These are phyloP conservation scores for Penicillium sp. DNA, from an alignment of 2,329 filamentous ascomycete genomes.

Conservation along the genomic window DNA sequence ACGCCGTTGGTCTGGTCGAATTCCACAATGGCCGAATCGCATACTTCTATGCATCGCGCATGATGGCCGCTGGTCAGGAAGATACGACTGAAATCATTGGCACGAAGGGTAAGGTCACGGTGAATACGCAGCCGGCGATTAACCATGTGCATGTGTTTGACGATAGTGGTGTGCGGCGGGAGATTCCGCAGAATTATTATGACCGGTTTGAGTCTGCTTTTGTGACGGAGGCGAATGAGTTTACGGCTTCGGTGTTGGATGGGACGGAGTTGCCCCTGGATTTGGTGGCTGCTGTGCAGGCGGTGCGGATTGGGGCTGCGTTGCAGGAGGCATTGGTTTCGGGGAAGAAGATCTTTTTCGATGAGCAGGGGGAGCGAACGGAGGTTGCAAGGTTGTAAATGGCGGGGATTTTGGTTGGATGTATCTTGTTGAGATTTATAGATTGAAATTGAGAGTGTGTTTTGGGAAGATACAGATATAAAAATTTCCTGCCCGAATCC, in stretches of 20 bases:
- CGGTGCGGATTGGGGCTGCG: constrained; percentile 62
- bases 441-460: neutral
- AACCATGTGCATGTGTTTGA: constrained; percentile 63
- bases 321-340: constrained; percentile 61
- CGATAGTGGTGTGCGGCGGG: constrained; percentile 57
- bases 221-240: constrained; percentile 67
- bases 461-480: neutral
- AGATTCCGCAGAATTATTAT: constrained; percentile 67
- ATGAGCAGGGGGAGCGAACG: constrained; percentile 56
- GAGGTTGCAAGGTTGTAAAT: constrained; percentile 46
- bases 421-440: neutral
- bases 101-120: constrained; percentile 64
- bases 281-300: constrained; percentile 60
- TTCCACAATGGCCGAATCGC: constrained; percentile 67
- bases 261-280: constrained; percentile 59
- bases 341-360: constrained; percentile 62
- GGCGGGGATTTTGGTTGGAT: neutral
- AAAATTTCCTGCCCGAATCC: neutral
- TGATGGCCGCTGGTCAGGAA: constrained; percentile 70
- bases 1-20: constrained; percentile 66
- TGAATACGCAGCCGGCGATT: constrained; percentile 63
- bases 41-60: constrained; percentile 65
- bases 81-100: constrained; percentile 71
- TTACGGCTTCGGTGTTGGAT: constrained; percentile 63
- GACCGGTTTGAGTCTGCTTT: constrained; percentile 68